These are phyloP conservation scores for Blastocystis sp. DNA, from an alignment of 352 stramenopile genomes.

Conservation along the genomic window DNA sequence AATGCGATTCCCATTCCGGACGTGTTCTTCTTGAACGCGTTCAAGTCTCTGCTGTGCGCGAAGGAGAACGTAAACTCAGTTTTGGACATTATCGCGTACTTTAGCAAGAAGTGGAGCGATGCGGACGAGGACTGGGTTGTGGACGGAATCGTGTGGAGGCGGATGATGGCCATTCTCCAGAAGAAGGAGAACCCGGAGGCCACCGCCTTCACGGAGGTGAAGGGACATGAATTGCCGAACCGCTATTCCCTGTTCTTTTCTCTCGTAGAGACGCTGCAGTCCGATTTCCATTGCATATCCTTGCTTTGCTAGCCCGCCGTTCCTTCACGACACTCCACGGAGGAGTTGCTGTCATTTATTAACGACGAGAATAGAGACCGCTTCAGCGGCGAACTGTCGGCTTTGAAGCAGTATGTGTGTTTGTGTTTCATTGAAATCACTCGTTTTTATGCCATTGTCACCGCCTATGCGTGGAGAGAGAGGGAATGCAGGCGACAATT, in stretches of 20 bases:
- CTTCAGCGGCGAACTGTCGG: background rate
- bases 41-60: background rate
- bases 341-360: background rate
- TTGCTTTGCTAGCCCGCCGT: background rate
- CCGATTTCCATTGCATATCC: background rate
- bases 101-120: background rate
- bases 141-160: conserved; percentile 10
- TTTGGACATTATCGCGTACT: conserved; percentile 43
- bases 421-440: conserved; percentile 23
- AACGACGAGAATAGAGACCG: background rate
- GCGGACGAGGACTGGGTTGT: background rate
- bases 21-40: conserved; percentile 42
- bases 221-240: background rate
- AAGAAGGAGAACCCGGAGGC: background rate
- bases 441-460: no score
- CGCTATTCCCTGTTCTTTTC: background rate
- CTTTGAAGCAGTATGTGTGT: background rate
- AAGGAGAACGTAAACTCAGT: conserved; percentile 3
- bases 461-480: no score
- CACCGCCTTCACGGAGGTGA: background rate
- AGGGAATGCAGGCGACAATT: no score
- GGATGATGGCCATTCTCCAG: conserved; percentile 6
- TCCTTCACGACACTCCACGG: background rate
- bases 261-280: background rate
- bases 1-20: conserved; percentile 7